Percentiles rank a stretch among this genome's conserved stretches.
Conservation (phyloP, 176 grass and related monocot species). For the Aegilops umbellulata region DNA sequence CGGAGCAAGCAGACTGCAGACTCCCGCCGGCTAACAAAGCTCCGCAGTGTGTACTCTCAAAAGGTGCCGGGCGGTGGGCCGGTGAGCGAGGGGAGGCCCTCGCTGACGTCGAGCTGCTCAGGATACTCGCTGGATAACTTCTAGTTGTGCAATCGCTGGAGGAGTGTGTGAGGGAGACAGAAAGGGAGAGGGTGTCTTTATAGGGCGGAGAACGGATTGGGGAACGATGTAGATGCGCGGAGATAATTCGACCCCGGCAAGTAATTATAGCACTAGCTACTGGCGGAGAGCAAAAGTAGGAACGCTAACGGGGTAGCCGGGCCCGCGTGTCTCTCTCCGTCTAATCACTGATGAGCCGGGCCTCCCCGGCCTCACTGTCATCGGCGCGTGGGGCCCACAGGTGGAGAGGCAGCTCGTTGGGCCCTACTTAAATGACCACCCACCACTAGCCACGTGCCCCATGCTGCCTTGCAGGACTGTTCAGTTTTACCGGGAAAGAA, state of each 20-base stretch:
- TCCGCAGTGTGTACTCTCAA: neutral
- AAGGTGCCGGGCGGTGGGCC: neutral
- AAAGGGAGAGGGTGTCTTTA: constrained; percentile 60
- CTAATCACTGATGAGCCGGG: constrained; percentile 1
- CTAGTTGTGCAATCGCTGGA: constrained; percentile 18
- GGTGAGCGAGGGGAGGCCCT: neutral
- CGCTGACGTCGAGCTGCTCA: neutral
- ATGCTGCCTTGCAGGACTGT: neutral
- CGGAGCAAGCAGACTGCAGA: neutral
- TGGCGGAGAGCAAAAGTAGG: neutral
- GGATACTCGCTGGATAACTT: neutral
- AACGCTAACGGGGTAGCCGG: neutral
- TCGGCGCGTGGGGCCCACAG: neutral
- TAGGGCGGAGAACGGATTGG: constrained; percentile 15
- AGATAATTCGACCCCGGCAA: neutral
- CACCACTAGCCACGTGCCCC: constrained; percentile 51
- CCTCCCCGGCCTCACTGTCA: no score
- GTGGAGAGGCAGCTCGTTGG: neutral
- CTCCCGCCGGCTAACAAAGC: neutral
- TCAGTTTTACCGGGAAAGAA: neutral
- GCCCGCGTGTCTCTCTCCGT: constrained; percentile 43
- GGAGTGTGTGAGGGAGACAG: constrained; percentile 46
- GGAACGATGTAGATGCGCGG: neutral
- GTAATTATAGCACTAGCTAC: neutral
- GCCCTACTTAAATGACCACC: constrained; percentile 8